Base-by-base conservation (phyloP, 176 grass and related monocot species). In the Zoysia pacifica region DNA sequence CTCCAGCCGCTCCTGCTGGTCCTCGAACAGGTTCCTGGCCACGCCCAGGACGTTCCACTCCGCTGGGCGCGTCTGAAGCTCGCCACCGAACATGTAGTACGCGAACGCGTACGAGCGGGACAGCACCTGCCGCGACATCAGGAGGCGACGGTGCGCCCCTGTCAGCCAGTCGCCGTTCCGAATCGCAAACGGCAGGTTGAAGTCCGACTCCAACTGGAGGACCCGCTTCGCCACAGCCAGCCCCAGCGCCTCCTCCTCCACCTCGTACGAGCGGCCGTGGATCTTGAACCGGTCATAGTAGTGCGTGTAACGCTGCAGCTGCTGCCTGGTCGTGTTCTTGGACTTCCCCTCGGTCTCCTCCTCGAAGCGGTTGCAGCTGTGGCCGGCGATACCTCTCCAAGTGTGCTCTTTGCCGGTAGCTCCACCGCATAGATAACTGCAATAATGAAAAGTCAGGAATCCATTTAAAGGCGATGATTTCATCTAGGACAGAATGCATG, bases 1-100 rank as follows among this genome's bases (percentile, higher is more conserved):
- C 45, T 93, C 85, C 50, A 93, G 79, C 79, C 88, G 88, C 71
- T 83, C 81, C 77, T 93, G 91, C 54, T 91, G 82, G 62, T 83
- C 83, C 62, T 93, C 91, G 66, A 93, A 93, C 70, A 90, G 86
- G 79, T 88, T 82, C 54, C 66, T 62, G 35, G 61, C 81, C 15
- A 74, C 82, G 37, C 45, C 56, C 55, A 75, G 52, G 48, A 39
- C n/a, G 18, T 13, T 9, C 47, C 55, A 69, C 47, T 35, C 75
- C 54, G 19, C 5, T 0, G 15, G 28, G 54, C 38, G 42, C 13
- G 38, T 62, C 54, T 1, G n/a, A 42, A 80, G 44, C 16, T 82
- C 78, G 9, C 82, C 82, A 70, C 85, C 79, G 18, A 93, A 93
- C 82, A 93, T 91, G 71, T 83, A 83, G 59, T 85, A 93, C 5